A percentile compares a stretch with the other conserved stretches of the same genome.
Evolutionary conservation across 257 asterid genomes (phyloP).

Genomic region (Solanum paucissectum): DNA sequence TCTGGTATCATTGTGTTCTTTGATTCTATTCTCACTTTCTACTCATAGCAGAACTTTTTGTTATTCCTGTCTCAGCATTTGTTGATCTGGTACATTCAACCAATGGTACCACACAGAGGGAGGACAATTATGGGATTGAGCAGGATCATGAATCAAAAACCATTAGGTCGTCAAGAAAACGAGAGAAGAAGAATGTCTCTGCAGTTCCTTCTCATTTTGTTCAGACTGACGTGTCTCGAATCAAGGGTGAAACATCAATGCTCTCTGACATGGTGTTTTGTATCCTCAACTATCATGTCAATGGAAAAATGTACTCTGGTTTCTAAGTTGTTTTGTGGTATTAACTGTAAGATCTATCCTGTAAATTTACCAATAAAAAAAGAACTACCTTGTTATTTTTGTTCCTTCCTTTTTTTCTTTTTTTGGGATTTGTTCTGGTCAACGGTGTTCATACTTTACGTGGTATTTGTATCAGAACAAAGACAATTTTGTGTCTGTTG

Average conservation of each 20-base stretch:
- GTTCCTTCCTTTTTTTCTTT: background rate
- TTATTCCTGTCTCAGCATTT: constrained; percentile 49
- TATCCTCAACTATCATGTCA: constrained; percentile 41
- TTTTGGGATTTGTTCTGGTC: background rate
- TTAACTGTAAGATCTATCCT: background rate
- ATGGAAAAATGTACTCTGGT: background rate
- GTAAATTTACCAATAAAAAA: background rate
- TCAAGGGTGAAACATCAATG: constrained; percentile 73
- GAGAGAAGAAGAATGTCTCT: constrained; percentile 49
- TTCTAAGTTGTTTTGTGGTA: background rate
- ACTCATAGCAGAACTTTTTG: background rate
- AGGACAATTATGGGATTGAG: constrained; percentile 17
- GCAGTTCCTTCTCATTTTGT: constrained; percentile 84
- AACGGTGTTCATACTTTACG: background rate
- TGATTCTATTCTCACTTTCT: background rate
- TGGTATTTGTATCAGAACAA: background rate
- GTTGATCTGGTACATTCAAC: constrained; percentile 87
- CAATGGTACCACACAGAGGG: constrained; percentile 77
- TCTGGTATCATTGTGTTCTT: background rate
- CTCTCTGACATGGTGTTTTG: constrained; percentile 61
- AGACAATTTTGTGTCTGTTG: background rate
- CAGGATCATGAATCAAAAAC: constrained; percentile 51
- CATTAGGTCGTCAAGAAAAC: constrained; percentile 27
- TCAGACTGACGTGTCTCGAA: constrained; percentile 77
- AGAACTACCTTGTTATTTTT: background rate